Evolutionary conservation across 1,284 basidiomycete species (phyloP).

Genomic region (Schizophyllum commune): DNA sequence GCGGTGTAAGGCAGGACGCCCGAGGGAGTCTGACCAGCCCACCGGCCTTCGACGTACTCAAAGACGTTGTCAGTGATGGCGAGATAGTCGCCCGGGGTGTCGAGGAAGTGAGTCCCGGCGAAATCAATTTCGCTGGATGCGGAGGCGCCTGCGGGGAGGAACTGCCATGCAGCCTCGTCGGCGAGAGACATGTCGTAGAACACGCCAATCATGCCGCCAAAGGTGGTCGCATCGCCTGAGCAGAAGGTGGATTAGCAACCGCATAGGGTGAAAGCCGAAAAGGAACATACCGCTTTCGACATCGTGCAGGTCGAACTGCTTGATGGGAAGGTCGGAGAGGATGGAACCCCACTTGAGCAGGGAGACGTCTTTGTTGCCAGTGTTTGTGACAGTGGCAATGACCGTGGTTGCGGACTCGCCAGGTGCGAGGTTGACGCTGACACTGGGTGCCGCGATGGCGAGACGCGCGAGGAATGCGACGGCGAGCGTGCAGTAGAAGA

Average conservation of each 20-base stretch:
- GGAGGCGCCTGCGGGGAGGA: neutral
- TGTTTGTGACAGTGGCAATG: neutral
- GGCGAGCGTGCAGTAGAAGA: neutral
- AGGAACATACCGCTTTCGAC: neutral
- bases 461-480: neutral
- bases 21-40: neutral
- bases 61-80: neutral
- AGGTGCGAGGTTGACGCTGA: neutral
- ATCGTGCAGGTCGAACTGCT: neutral
- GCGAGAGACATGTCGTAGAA: neutral
- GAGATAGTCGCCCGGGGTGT: neutral
- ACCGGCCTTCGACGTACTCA: neutral
- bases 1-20: neutral
- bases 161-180: neutral
- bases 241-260: neutral
- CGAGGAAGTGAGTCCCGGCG: neutral
- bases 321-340: neutral
- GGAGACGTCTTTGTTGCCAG: neutral
- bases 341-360: neutral
- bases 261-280: neutral
- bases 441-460: neutral
- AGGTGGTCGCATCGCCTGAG: neutral
- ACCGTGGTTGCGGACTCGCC: neutral
- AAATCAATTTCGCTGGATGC: neutral
- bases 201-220: neutral